phyloP scores from a whole-genome alignment of 805 yeast species.

The Kodamaea lidongshanica region DNA sequence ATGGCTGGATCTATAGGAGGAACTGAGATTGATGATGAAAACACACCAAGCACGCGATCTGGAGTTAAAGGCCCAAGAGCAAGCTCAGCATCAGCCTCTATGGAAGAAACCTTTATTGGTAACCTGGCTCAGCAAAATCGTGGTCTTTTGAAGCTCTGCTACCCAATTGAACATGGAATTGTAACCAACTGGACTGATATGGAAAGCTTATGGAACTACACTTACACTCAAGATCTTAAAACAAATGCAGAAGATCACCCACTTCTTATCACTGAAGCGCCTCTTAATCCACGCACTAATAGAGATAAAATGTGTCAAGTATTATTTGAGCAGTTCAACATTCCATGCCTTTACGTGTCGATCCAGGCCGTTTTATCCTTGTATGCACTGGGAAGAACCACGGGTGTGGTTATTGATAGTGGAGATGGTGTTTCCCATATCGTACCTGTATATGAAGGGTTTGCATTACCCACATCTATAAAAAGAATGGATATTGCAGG shows the following conservation, averaged over 20 bases:
- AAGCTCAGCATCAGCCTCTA: not conserved
- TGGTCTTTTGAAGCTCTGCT: slow-evolving; percentile 63
- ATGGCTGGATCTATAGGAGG: slow-evolving; percentile 51
- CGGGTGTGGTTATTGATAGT: slow-evolving; percentile 83
- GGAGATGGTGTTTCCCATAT: slow-evolving; percentile 90
- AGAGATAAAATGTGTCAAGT: slow-evolving; percentile 58
- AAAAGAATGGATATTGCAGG: slow-evolving; percentile 81
- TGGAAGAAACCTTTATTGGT: slow-evolving; percentile 68
- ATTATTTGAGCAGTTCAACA: slow-evolving; percentile 64
- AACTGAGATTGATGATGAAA: slow-evolving; percentile 11
- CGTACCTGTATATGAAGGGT: slow-evolving; percentile 89
- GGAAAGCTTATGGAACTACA: slow-evolving; percentile 74
- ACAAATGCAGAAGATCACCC: slow-evolving; percentile 78
- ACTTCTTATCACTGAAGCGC: slow-evolving; percentile 80
- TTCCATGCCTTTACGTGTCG: slow-evolving; percentile 69
- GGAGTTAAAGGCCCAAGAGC: not conserved
- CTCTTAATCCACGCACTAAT: slow-evolving; percentile 63
- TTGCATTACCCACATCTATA: slow-evolving; percentile 65
- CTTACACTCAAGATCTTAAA: slow-evolving; percentile 52
- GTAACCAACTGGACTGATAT: slow-evolving; percentile 81
- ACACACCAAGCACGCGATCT: slow-evolving; percentile 11
- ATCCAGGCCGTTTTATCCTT: slow-evolving; percentile 76
- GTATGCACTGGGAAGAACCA: slow-evolving; percentile 85
- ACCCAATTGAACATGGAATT: slow-evolving; percentile 77
- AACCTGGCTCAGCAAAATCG: slow-evolving; percentile 64